phyloP scores from a whole-genome alignment of 2,329 filamentous ascomycete species.

The Pseudogymnoascus sp. region DNA sequence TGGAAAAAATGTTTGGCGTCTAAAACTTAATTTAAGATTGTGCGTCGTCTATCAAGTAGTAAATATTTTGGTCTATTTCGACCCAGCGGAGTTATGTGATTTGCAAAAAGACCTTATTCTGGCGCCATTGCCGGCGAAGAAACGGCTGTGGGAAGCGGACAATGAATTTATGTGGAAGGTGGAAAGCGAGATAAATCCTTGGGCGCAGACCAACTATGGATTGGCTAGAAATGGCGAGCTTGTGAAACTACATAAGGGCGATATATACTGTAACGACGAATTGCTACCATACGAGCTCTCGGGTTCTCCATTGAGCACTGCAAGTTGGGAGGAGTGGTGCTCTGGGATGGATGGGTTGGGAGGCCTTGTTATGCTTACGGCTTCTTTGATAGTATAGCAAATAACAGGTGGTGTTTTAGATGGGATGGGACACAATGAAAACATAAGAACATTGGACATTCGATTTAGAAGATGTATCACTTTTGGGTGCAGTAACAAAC shows the following conservation, averaged over 20 bases:
- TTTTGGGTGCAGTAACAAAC: neutral
- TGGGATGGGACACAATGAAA: neutral
- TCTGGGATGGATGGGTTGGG: conserved; percentile 38
- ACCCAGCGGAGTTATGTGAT: conserved; percentile 32
- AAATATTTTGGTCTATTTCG: conserved; percentile 36
- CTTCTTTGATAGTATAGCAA: conserved; percentile 26
- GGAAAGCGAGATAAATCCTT: conserved; percentile 24
- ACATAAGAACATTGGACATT: neutral
- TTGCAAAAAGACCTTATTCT: conserved; percentile 30
- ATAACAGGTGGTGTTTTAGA: neutral
- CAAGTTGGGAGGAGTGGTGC: conserved; percentile 38
- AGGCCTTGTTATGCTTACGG: conserved; percentile 37
- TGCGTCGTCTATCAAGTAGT: conserved; percentile 33
- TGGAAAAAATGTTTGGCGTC: conserved; percentile 2
- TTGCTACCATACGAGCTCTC: conserved; percentile 16
- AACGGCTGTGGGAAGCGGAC: conserved; percentile 37
- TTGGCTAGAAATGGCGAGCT: conserved; percentile 29
- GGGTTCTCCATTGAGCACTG: conserved; percentile 17
- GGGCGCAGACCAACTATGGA: conserved; percentile 22
- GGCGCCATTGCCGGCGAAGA: conserved; percentile 35
- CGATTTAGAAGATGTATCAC: neutral
- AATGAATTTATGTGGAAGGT: conserved; percentile 30
- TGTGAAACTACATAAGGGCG: conserved; percentile 24
- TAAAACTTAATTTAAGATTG: conserved; percentile 26
- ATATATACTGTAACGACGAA: conserved; percentile 22